Conservation (phyloP, 2,329 filamentous ascomycete genomes). For the Cadophora sp. region DNA sequence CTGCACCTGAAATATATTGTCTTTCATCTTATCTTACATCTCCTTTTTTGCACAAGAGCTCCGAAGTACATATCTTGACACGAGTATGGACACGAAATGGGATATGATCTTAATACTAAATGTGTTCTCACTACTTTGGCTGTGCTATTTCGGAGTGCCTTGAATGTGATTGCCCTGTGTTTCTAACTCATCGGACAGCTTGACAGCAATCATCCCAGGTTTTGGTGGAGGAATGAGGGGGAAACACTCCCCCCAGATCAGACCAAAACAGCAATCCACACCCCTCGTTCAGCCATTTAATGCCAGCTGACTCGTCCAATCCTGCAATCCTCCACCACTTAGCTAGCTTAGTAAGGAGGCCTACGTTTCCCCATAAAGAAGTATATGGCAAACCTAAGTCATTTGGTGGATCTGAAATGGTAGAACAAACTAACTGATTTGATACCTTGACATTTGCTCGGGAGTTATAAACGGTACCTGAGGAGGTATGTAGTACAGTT, state of each 20-base stretch:
- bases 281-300: neutral
- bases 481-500: neutral
- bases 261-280: neutral
- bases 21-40: constrained; percentile 15
- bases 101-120: constrained; percentile 20
- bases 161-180: neutral
- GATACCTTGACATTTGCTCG: neutral
- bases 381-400: neutral
- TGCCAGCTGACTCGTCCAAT: constrained; percentile 6
- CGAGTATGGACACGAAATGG: constrained; percentile 26
- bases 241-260: constrained; percentile 1
- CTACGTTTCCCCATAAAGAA: neutral
- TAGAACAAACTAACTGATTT: neutral
- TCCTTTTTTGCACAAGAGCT: constrained; percentile 8
- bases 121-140: neutral
- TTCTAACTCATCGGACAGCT: constrained; percentile 2
- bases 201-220: neutral
- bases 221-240: neutral
- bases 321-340: neutral
- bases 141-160: neutral
- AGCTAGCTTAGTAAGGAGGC: neutral
- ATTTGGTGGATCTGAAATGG: too few species aligned
- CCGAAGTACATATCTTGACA: constrained; percentile 20
- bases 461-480: neutral
- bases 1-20: constrained; percentile 32